Percentiles rank a stretch among this genome's conserved stretches.
Conservation (phyloP, 306 rosid genomes). For the Arachis stenosperma region DNA sequence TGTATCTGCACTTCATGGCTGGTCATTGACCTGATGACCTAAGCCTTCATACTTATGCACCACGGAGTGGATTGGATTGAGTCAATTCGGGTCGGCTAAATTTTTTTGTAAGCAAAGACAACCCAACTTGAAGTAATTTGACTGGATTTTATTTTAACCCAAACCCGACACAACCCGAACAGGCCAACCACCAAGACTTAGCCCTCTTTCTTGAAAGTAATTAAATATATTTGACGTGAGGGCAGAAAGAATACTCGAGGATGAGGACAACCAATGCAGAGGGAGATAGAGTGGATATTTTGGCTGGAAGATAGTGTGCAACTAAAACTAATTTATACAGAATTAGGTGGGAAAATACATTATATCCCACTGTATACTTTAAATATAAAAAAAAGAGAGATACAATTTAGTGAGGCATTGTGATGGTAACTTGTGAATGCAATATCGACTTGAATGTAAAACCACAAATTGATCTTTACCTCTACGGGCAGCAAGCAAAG, state of each 20-base stretch:
- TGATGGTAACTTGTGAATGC: neutral
- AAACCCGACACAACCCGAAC: too few relatives aligned
- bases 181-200: too few relatives aligned
- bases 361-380: neutral
- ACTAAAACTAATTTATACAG: neutral
- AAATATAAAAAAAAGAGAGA: neutral
- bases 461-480: constrained; percentile 51
- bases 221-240: constrained; percentile 14
- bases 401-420: neutral
- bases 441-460: constrained; percentile 24
- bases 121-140: too few relatives aligned
- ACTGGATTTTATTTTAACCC: too few relatives aligned
- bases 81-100: too few relatives aligned
- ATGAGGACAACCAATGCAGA: neutral
- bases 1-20: too few relatives aligned
- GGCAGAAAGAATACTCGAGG: neutral
- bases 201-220: neutral
- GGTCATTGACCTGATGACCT: too few relatives aligned
- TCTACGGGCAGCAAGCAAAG: constrained; percentile 94
- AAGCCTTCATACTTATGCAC: too few relatives aligned
- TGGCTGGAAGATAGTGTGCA: neutral
- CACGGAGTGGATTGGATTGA: too few relatives aligned
- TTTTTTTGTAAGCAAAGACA: too few relatives aligned
- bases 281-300: neutral
- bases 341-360: neutral